Evolutionary conservation across 495 filamentous ascomycete genomes (phyloP), one percentile per base, ranked within the genome.

Genomic region (Podospora fimiseda): DNA sequence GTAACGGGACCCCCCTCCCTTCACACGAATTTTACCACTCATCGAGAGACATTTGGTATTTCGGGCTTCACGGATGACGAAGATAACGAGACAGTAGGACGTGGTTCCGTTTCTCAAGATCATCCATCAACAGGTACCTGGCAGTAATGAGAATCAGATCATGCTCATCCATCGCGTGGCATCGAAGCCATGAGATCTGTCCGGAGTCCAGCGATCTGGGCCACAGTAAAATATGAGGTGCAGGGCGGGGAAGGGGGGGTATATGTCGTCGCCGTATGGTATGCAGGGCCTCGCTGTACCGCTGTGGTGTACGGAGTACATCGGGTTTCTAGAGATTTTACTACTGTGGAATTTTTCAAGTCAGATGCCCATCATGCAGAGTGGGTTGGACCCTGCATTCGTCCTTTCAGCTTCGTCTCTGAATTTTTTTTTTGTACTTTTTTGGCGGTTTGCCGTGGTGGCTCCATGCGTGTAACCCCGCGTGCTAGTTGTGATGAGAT

Each of bases 321-420:
- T n/a, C 39, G 39, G 39, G 8, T 18, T 41, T 41, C 18, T 3
- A 44, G 20, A 20, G 41, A 8, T n/a, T n/a, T n/a, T n/a, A 9
- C 8, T 8, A 23, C 13, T 1, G n/a, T 4, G 18, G 42, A 22
- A 13, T 44, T 21, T 22, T 13, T 19, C 23, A 16, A 21, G 22
- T 44, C 42, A 44, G 19, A 44, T 21, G 42, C 19, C 42, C 42
- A 44, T 13, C 18, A n/a, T 22, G 18, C 18, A 44, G 15, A 44
- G 42, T 21, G 42, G 42, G 42, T 22, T 44, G 42, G 42, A 44
- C 42, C 42, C 42, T 44, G 42, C 42, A 44, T 44, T 44, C 23
- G 42, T 21, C 15, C 18, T 13, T 44, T 14, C 14, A 13, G 18
- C 9, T 15, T 19, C 13, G 11, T 15, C 8, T 42, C 20, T 19